Conservation (phyloP, 768 basidiomycete species). For the Boletus patriciae region DNA sequence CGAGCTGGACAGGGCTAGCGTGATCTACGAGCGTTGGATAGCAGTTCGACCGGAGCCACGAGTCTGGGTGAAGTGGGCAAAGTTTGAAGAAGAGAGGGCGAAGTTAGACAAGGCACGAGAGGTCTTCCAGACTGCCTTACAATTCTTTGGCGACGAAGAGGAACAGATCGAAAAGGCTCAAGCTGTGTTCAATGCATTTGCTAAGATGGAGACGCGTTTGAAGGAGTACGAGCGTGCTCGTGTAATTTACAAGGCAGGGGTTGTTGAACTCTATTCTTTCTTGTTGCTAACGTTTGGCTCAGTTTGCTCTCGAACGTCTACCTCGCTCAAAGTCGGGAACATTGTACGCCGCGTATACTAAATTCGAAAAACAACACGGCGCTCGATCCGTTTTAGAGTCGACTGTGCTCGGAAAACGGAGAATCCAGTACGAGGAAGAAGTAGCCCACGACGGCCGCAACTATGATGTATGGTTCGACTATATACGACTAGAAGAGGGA, state of each 20-base stretch:
- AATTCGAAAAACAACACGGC: constrained; percentile 98
- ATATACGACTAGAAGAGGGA: constrained; percentile 88
- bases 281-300: not conserved
- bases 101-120: constrained; percentile 73
- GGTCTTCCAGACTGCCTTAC: constrained; percentile 87
- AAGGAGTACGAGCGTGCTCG: constrained; percentile 97
- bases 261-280: not conserved
- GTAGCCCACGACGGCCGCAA: constrained; percentile 86
- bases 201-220: constrained; percentile 93
- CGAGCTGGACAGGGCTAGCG: constrained; percentile 88
- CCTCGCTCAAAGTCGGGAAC: constrained; percentile 87
- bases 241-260: constrained; percentile 93
- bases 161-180: constrained; percentile 88
- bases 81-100: constrained; percentile 79
- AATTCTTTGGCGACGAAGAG: constrained; percentile 86
- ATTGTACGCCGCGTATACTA: constrained; percentile 91
- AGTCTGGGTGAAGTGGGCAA: constrained; percentile 82
- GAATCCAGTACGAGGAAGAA: constrained; percentile 99
- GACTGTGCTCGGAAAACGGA: constrained; percentile 95
- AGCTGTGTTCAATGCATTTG: constrained; percentile 89
- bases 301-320: constrained; percentile 95
- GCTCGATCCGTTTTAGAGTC: constrained; percentile 83
- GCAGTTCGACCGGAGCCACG: constrained; percentile 74
- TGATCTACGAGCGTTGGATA: constrained; percentile 91
- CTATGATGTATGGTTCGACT: constrained; percentile 99